Evolutionary conservation across 208 protist genomes (phyloP).

Genomic region (Pavlovales sp.): DNA sequence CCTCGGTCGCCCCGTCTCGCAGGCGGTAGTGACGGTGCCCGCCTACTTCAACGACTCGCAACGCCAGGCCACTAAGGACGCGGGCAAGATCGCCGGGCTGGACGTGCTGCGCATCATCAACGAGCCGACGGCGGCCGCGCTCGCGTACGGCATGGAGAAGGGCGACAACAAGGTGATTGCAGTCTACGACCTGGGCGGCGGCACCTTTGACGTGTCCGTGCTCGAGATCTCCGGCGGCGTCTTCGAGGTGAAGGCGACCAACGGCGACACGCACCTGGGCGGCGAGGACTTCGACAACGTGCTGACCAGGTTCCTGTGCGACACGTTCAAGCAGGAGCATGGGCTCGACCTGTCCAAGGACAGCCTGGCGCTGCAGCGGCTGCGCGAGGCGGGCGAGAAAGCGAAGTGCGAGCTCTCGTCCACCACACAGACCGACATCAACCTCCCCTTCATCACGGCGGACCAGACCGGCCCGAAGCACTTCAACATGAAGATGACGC

Average conservation of each 20-base stretch:
- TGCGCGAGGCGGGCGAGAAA: conserved; percentile 93
- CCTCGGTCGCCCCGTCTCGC: conserved; percentile 64
- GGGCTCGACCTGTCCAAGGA: conserved; percentile 86
- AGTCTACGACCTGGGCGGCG: conserved; percentile 78
- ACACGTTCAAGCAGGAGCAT: conserved; percentile 84
- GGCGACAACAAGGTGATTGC: conserved; percentile 59
- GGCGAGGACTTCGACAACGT: conserved; percentile 96
- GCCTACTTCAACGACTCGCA: conserved; percentile 83
- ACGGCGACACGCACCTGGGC: conserved; percentile 97
- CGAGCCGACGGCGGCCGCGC: conserved; percentile 71
- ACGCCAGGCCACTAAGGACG: conserved; percentile 82
- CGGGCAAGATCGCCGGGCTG: conserved; percentile 72
- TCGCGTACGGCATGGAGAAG: conserved; percentile 72
- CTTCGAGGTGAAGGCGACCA: conserved; percentile 90
- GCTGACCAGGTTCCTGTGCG: conserved; percentile 77
- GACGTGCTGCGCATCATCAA: conserved; percentile 70
- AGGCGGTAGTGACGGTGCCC: conserved; percentile 71
- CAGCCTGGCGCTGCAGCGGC: conserved; percentile 84
- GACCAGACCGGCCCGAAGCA: conserved; percentile 58
- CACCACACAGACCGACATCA: conserved; percentile 53
- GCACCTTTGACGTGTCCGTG: conserved; percentile 98
- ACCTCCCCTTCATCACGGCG: conserved; percentile 62
- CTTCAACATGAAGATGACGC: conserved; percentile 77
- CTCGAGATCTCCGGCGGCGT: conserved; percentile 86
- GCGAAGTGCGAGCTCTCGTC: conserved; percentile 92